Evolutionary conservation across 768 basidiomycete species (phyloP), one percentile per base, ranked within the genome.

Genomic region (Suillus luteus): DNA sequence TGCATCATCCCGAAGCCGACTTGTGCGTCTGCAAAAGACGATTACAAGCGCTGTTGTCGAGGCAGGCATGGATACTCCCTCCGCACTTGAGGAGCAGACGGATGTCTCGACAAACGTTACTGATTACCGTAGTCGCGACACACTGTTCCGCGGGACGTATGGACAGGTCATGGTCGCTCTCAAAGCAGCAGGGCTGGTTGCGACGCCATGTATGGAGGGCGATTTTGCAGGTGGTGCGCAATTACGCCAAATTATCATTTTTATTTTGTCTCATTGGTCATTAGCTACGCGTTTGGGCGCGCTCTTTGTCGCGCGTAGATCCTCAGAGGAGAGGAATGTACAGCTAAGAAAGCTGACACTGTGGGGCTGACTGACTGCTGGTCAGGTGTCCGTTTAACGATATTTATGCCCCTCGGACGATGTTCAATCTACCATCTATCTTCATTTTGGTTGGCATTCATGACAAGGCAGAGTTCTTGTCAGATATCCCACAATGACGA

Each of bases 101-200:
- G 27, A 58, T 12, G 17, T 31, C 43, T 54, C 64, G 44, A 38
- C 58, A 12, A 24, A 55, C 35, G 40, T 44, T 19, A 62, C 58
- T 22, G 58, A 12, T 5, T 24, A 55, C 24, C 31, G 22, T 33
- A n/a, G 31, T 1, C 68, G 61, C 43, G 44, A 8, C 1, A n/a
- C 33, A 41, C 67, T 81, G 59, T 81, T 78, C 66, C 74, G 77
- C 31, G 80, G 80, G 31, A 81, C 80, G 22, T 81, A 80, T 66
- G 80, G 80, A 11, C 80, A 81, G 68, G 67, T 81, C 58, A 74
- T 75, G 73, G 63, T 69, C 27, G 80, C 80, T n/a, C 68, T 81
- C 49, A 66, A 76, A 57, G 70, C 64, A 17, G 80, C 77, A 1
- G 80, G 80, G 44, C 70, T 81, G 67, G 71, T 69, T 31, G 70